Percentiles rank a stretch among this genome's conserved stretches.
Evolutionary conservation across 2,329 filamentous ascomycete species (phyloP).

Genomic region (Periconia sp.): DNA sequence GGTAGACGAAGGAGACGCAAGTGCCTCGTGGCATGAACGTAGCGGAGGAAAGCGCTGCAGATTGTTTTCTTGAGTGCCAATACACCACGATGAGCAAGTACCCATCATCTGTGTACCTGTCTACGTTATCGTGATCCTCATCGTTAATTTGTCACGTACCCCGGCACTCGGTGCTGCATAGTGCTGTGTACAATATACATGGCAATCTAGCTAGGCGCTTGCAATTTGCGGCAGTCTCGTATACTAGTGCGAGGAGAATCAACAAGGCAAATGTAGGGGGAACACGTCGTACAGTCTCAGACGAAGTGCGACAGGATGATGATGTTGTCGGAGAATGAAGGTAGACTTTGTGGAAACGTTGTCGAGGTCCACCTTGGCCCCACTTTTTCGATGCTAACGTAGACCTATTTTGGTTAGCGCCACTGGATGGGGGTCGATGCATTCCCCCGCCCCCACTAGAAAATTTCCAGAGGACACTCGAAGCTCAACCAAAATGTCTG

Average conservation of each 20-base stretch:
- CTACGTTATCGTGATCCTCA: too few species aligned
- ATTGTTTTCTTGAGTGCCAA: slow-evolving; percentile 17
- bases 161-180: too few species aligned
- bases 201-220: too few species aligned
- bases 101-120: too few species aligned
- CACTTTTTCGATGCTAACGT: too few species aligned
- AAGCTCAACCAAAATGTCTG: slow-evolving; percentile 23
- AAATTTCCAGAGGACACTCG: slow-evolving; percentile 6
- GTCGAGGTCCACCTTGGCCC: not conserved
- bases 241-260: too few species aligned
- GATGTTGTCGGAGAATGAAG: not conserved
- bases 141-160: too few species aligned
- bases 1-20: not conserved
- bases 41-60: slow-evolving; percentile 3
- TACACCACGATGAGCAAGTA: slow-evolving; percentile 19
- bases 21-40: slow-evolving; percentile 8
- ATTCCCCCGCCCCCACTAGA: slow-evolving; percentile 20
- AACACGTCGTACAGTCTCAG: slow-evolving; percentile 6
- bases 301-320: not conserved
- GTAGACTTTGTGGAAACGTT: slow-evolving; percentile 2
- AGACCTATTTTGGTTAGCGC: too few species aligned
- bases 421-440: not conserved
- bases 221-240: too few species aligned
- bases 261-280: too few species aligned
- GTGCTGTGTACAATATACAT: too few species aligned